Base-by-base conservation (phyloP, 495 filamentous ascomycete genomes). In the Annulohypoxylon maeteangense region DNA sequence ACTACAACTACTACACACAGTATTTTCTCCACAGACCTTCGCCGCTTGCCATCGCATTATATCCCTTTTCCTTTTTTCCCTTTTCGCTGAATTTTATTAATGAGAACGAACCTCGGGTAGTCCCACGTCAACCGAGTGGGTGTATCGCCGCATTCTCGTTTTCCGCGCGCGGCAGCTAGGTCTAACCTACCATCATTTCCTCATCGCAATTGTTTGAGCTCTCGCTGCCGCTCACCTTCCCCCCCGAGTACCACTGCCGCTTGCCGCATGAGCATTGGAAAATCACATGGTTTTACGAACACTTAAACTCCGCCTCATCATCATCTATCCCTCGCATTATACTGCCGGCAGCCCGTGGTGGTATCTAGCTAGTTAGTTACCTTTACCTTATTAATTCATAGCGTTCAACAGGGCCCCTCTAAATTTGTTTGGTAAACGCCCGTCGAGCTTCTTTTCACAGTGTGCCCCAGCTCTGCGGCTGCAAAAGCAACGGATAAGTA, bases 401-500 rank as follows among this genome's bases (percentile, higher is more conserved):
- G 65, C 65, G 60, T 27, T 72, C 47, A 40, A 64, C 50, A 45
- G 16, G 36, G n/a, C 42, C 14, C 69, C n/a, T 47, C 32, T 55
- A 34, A 67, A 71, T 67, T 57, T 57, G 58, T 63, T 67, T 63
- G 44, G 63, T 72, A 67, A 67, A 67, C 29, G 40, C 64, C 42
- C 20, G 34, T 63, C 32, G 14, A 27, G 42, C 40, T 60, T 32
- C 5, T 44, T 40, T 56, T 65, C 47, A 53, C 51, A 59, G 53
- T 65, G 59, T 61, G 55, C 62, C 65, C 65, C 48, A 42, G 57
- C 62, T 59, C 60, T 70, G 23, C 76, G 77, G 78, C 67, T 73
- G 36, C 59, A 38, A 68, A 57, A 47, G 48, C 71, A 73, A 47
- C 69, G 74, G 38, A 44, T 71, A 34, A 74, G 71, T 67, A 42